phyloP scores from a whole-genome alignment of 768 basidiomycete genomes.

The Sarcomyxa edulis region DNA sequence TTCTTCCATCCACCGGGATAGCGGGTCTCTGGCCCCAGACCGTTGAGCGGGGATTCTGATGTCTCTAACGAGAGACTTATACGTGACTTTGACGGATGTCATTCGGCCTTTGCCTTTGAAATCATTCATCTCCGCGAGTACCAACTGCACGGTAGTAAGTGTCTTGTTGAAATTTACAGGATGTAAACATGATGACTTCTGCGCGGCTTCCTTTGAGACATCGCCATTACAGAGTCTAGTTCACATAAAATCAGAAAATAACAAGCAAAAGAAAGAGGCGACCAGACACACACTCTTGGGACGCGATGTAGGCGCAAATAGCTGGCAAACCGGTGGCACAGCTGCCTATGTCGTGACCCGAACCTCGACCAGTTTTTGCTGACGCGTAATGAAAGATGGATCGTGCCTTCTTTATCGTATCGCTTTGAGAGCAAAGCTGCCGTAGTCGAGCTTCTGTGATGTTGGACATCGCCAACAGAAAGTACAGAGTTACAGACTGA shows the following conservation, averaged over 20 bases:
- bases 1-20: conserved; percentile 24
- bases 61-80: conserved; percentile 2
- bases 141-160: conserved; percentile 1
- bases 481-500: no score
- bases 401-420: conserved; percentile 28
- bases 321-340: conserved; percentile 37
- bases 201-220: conserved; percentile 1
- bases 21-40: no score
- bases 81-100: no score
- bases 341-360: conserved; percentile 38
- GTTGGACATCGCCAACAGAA: no score
- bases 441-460: no score
- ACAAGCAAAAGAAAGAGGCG: conserved; percentile 1
- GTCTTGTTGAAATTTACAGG: conserved; percentile 1
- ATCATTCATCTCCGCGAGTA: no score
- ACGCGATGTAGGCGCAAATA: conserved; percentile 47
- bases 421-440: conserved; percentile 8
- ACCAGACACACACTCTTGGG: conserved; percentile 32
- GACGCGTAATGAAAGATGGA: conserved; percentile 29
- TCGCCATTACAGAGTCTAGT: conserved; percentile 2
- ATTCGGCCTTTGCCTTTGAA: no score
- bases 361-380: conserved; percentile 41
- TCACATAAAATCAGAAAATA: not conserved
- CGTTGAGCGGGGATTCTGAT: no score
- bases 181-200: conserved; percentile 4